Base-by-base conservation (phyloP, 2,329 filamentous ascomycete genomes). In the Cladophialophora chaetospira region DNA sequence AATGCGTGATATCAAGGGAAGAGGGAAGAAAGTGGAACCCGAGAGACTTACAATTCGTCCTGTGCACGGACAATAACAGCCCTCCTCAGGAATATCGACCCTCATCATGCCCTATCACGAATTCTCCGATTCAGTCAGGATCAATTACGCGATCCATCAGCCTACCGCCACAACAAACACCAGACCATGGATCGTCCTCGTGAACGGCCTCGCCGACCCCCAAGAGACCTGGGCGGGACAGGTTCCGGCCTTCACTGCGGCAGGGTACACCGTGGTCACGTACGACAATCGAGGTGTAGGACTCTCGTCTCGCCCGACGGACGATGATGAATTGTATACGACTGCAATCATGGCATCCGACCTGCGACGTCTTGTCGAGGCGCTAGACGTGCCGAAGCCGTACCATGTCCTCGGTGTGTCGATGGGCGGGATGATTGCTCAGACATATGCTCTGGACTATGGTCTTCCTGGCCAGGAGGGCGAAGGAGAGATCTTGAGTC, bases 391-490 rank as follows among this genome's bases (percentile, higher is more conserved):
- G 23, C 46, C 47, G 11, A 17, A 11, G 25, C 44, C 50, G 9
- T 55, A 53, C 13, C 57, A 60, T 44, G 19, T 60, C 48, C 17
- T 60, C 9, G 57, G 57, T 11, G 49, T 57, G 15, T 42, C 29
- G 17, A 60, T 60, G 57, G 57, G 57, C 17, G 57, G 57, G 10
- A 60, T 60, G 57, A 60, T 60, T 31, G 53, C 57, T 17, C 57
- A 60, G 36, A 29, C 25, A 4, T 60, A 56, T 36, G 48, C 57
- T 2, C 43, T 57, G 33, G 42, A 13, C 4, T 48, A 60, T 28
- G 26, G 48, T 11, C 31, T 25, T 8, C 23, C 19, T 11, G 49
- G 21, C 40, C 23, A n/a, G 25, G 44, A 36, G 17, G 26, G 31
- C 0, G 43, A 23, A 3, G 29, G 38, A n/a, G 48, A 56, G 13